Evolutionary conservation across 345 rosid species (phyloP).

Genomic region (Gossypium bickii): DNA sequence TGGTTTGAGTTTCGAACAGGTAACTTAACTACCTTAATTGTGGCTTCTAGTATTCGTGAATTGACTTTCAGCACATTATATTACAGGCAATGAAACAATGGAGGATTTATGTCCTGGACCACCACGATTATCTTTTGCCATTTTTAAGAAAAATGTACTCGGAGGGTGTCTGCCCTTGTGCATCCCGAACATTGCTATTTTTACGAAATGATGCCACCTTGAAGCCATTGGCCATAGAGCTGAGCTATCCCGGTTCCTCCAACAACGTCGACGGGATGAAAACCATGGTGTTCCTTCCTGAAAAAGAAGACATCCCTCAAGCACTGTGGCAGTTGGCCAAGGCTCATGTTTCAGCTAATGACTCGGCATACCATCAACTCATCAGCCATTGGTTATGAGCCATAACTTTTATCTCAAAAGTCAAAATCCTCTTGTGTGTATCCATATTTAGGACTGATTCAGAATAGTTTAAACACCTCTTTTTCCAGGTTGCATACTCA

Average conservation of each 20-base stretch:
- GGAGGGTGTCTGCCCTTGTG: conserved; percentile 41
- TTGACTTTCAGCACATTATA: not conserved
- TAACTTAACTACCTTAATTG: not conserved
- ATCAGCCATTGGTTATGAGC: conserved; percentile 42
- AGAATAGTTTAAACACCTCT: not conserved
- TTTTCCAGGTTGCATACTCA: conserved; percentile 63
- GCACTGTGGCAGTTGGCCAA: conserved; percentile 62
- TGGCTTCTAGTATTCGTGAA: not conserved
- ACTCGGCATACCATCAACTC: conserved; percentile 55
- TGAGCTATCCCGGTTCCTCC: conserved; percentile 31
- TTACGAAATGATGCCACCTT: conserved; percentile 31
- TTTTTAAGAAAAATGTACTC: conserved; percentile 36
- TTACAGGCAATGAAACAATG: conserved; percentile 41
- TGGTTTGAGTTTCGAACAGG: conserved; percentile 37
- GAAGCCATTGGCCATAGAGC: conserved; percentile 56
- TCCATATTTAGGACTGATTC: not conserved
- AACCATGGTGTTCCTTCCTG: conserved; percentile 35
- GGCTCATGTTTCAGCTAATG: conserved; percentile 58
- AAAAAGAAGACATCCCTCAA: conserved; percentile 39
- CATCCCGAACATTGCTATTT: conserved; percentile 49
- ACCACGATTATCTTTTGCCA: conserved; percentile 60
- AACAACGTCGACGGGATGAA: not conserved
- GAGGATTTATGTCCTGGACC: conserved; percentile 54
- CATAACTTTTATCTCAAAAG: conserved; percentile 8
- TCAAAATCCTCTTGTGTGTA: not conserved